Conservation (phyloP, 768 basidiomycete species). For the Mycena capillaripes region DNA sequence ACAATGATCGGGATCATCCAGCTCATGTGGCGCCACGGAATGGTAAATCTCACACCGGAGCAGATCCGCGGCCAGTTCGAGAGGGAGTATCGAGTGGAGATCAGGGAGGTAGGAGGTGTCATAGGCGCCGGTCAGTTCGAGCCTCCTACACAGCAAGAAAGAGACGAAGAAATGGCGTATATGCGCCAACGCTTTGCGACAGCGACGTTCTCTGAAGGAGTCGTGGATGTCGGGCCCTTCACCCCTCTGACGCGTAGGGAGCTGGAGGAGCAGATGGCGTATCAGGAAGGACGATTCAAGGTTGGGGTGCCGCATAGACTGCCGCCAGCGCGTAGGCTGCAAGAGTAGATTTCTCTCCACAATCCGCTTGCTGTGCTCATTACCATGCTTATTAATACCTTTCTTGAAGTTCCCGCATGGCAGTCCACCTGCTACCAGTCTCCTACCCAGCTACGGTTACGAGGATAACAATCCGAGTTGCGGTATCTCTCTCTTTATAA, state of each 20-base stretch:
- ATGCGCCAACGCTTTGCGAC: neutral
- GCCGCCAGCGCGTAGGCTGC: too few relatives aligned
- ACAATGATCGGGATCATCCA: neutral
- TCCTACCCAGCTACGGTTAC: too few relatives aligned
- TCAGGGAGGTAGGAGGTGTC: neutral
- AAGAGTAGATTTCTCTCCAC: too few relatives aligned
- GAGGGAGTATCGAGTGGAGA: constrained; percentile 8
- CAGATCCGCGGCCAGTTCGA: constrained; percentile 15
- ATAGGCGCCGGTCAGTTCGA: neutral
- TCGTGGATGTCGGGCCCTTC: neutral
- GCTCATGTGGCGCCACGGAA: neutral
- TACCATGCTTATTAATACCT: too few relatives aligned
- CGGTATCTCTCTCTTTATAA: too few relatives aligned
- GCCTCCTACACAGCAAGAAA: neutral
- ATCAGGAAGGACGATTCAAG: too few relatives aligned
- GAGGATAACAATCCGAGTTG: too few relatives aligned
- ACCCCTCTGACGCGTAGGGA: neutral
- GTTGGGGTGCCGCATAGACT: too few relatives aligned
- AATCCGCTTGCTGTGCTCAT: too few relatives aligned
- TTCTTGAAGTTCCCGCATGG: too few relatives aligned
- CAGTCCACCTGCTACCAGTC: too few relatives aligned
- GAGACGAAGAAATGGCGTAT: neutral
- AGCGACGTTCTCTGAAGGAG: neutral
- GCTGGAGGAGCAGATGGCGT: neutral
- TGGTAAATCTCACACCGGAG: neutral